Percentiles rank a stretch among this genome's conserved stretches.
Evolutionary conservation across 257 asterid species (phyloP).

Genomic region (Vinca minor): DNA sequence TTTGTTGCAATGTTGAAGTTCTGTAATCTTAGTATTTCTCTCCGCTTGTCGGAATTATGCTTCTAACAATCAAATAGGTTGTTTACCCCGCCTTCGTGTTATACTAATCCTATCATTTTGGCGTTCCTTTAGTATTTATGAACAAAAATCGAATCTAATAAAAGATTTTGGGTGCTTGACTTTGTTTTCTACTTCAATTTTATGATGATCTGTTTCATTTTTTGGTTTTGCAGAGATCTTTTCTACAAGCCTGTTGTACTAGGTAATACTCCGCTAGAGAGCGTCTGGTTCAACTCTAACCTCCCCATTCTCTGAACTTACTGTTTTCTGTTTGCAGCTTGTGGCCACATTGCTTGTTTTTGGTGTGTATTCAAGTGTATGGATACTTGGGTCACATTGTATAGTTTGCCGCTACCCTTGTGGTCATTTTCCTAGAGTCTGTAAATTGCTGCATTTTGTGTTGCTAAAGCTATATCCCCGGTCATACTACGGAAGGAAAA

Average conservation of each 20-base stretch:
- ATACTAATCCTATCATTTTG: too few relatives aligned
- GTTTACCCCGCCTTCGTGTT: not conserved
- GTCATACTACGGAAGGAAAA: conserved; percentile 40
- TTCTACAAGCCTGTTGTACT: conserved; percentile 64
- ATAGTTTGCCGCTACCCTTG: conserved; percentile 52
- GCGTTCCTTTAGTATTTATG: not conserved
- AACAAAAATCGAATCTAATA: not conserved
- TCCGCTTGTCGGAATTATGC: too few relatives aligned
- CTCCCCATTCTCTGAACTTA: conserved; percentile 1
- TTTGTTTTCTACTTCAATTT: not conserved
- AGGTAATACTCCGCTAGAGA: conserved; percentile 25
- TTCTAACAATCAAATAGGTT: not conserved
- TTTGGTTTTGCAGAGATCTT: conserved; percentile 45
- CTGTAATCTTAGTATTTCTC: too few relatives aligned
- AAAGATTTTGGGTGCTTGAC: conserved; percentile 1
- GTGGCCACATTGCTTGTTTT: conserved; percentile 70
- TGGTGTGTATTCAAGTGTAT: conserved; percentile 55
- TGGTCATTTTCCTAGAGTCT: conserved; percentile 50
- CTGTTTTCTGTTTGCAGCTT: conserved; percentile 31
- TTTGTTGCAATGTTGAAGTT: too few relatives aligned
- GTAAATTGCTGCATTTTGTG: conserved; percentile 44
- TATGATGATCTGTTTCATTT: not conserved
- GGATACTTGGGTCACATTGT: conserved; percentile 37
- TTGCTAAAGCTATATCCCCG: conserved; percentile 44
- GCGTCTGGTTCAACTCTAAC: not conserved